Evolutionary conservation across 441 rosid genomes (phyloP).

Genomic region (Adansonia gregorii): DNA sequence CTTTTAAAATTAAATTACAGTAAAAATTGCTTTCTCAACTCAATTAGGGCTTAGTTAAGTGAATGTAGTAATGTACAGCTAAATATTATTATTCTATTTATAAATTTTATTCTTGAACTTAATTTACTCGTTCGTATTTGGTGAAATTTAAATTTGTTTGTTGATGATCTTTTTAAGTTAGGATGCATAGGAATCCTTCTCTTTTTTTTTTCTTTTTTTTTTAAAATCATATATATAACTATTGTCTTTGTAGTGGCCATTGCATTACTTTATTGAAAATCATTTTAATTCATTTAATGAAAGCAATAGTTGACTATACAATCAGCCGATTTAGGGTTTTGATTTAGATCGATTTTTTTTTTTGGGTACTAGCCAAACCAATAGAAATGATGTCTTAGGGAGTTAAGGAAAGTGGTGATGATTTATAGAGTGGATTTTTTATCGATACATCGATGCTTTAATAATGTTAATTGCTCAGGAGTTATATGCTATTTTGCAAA

Average conservation of each 20-base stretch:
- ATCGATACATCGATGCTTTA: neutral
- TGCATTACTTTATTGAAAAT: neutral
- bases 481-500: neutral
- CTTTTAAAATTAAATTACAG: neutral
- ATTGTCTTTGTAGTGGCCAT: neutral
- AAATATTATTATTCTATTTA: neutral
- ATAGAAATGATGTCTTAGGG: neutral
- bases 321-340: neutral
- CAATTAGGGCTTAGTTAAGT: constrained; percentile 7
- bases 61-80: constrained; percentile 17
- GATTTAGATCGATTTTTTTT: neutral
- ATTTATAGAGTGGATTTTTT: neutral
- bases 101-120: neutral
- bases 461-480: neutral
- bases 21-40: neutral
- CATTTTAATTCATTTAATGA: neutral
- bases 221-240: neutral
- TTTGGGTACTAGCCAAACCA: neutral
- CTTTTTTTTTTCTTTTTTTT: neutral
- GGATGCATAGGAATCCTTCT: neutral
- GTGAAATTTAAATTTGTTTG: constrained; percentile 7
- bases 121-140: neutral
- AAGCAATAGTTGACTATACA: neutral
- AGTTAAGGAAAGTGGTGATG: neutral
- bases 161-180: constrained; percentile 9